phyloP scores from a whole-genome alignment of 2,329 filamentous ascomycete species.

The Pezicula neosporulosa region DNA sequence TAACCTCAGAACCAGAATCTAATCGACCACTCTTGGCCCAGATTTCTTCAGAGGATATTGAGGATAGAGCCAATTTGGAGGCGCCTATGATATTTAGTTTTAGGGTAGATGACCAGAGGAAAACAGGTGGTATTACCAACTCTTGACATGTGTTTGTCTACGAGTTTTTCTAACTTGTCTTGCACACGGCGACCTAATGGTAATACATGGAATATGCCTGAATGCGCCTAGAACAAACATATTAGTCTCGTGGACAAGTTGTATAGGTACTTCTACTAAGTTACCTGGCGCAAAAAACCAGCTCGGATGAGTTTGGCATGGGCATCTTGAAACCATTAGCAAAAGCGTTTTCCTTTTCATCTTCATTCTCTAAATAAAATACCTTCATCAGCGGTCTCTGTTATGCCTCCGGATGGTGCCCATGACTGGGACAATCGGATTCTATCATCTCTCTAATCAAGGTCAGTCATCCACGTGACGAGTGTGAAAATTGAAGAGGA shows the following conservation, averaged over 20 bases:
- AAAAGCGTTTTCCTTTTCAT: background rate
- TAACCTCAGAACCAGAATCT: slow-evolving; percentile 70
- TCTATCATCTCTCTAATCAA: slow-evolving; percentile 47
- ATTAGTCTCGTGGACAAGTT: slow-evolving; percentile 1
- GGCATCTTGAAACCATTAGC: slow-evolving; percentile 44
- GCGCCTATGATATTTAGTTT: slow-evolving; percentile 51
- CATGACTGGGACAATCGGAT: slow-evolving; percentile 71
- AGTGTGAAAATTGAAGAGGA: background rate
- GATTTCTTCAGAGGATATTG: slow-evolving; percentile 77
- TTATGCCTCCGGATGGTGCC: slow-evolving; percentile 71
- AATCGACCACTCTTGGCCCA: slow-evolving; percentile 84
- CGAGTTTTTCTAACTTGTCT: slow-evolving; percentile 78
- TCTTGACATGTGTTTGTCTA: slow-evolving; percentile 84
- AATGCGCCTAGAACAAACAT: slow-evolving; percentile 59
- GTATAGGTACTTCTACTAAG: slow-evolving; percentile 6
- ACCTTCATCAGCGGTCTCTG: slow-evolving; percentile 53
- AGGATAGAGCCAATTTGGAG: slow-evolving; percentile 78
- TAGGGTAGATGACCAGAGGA: slow-evolving; percentile 1
- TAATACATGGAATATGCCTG: slow-evolving; percentile 89
- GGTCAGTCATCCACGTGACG: slow-evolving; percentile 10
- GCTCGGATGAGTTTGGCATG: slow-evolving; percentile 66
- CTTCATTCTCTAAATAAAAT: background rate
- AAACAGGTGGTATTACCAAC: slow-evolving; percentile 49
- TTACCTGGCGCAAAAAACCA: slow-evolving; percentile 70
- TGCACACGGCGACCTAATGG: slow-evolving; percentile 85